phyloP scores from a whole-genome alignment of 495 filamentous ascomycete genomes.

The Aspergillus panamensis region DNA sequence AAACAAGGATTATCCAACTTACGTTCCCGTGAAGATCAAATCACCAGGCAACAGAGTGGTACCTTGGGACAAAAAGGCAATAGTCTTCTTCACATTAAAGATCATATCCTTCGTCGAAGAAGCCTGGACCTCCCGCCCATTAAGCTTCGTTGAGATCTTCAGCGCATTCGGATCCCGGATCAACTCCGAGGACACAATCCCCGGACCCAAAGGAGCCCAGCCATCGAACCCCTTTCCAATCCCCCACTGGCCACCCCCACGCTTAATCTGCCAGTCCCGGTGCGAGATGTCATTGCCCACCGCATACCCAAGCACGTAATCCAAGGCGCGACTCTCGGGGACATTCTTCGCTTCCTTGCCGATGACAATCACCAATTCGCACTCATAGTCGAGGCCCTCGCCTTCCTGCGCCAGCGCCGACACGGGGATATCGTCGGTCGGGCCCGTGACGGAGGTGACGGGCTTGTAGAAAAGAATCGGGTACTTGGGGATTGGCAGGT shows the following conservation, averaged over 20 bases:
- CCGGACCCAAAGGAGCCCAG: constrained; percentile 85
- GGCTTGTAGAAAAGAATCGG: constrained; percentile 87
- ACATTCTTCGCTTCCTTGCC: constrained; percentile 69
- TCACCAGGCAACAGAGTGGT: constrained; percentile 77
- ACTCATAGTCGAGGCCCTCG: constrained; percentile 77
- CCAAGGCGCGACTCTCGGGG: constrained; percentile 60
- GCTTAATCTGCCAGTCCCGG: constrained; percentile 77
- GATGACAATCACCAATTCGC: constrained; percentile 76
- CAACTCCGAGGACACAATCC: constrained; percentile 64
- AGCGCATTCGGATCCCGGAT: constrained; percentile 68
- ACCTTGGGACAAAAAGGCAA: constrained; percentile 71
- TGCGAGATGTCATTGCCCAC: constrained; percentile 83
- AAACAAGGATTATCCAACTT: constrained; percentile 33
- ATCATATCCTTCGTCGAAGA: constrained; percentile 78
- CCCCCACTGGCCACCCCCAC: constrained; percentile 76
- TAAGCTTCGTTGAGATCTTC: constrained; percentile 64
- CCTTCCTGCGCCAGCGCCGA: constrained; percentile 54
- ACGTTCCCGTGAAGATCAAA: constrained; percentile 83
- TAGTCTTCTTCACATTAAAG: constrained; percentile 69
- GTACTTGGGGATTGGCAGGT: constrained; percentile 69
- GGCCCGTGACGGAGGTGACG: constrained; percentile 65
- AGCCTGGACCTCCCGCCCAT: constrained; percentile 69
- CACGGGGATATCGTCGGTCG: constrained; percentile 65
- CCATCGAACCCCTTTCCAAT: constrained; percentile 84
- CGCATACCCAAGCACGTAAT: constrained; percentile 76